These are phyloP conservation scores for Beauveria asiatica DNA, from an alignment of 2,329 filamentous ascomycete species.

Conservation along the genomic window DNA sequence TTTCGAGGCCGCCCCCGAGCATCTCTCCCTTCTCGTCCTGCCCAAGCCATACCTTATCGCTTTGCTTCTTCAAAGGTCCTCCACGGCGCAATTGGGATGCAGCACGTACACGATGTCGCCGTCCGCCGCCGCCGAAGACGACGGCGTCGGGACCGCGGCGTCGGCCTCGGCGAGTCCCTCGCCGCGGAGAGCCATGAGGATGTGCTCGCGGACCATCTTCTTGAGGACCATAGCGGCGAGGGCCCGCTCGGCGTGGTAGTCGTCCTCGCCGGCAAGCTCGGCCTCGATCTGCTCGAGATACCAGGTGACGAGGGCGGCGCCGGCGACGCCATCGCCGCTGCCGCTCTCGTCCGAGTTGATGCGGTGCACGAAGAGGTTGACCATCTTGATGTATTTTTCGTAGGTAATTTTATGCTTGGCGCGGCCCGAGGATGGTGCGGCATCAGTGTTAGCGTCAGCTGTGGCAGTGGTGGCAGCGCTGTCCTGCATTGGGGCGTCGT, in stretches of 20 bases:
- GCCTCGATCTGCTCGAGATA: conserved; percentile 88
- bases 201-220: conserved; percentile 89
- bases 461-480: not conserved
- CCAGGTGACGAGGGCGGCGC: conserved; percentile 75
- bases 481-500: conserved; percentile 13
- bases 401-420: conserved; percentile 85
- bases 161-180: conserved; percentile 45
- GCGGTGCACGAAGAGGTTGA: conserved; percentile 74
- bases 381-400: conserved; percentile 87
- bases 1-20: no score
- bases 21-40: no score
- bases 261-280: conserved; percentile 72
- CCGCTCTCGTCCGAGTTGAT: conserved; percentile 74
- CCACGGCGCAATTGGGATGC: conserved; percentile 87
- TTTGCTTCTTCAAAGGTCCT: conserved; percentile 40
- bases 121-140: conserved; percentile 26
- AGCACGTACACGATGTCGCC: conserved; percentile 65
- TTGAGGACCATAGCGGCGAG: conserved; percentile 80
- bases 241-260: conserved; percentile 64
- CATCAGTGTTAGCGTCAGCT: conserved; percentile 16
- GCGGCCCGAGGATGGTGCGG: conserved; percentile 26
- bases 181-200: conserved; percentile 70
- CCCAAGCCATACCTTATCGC: no score
- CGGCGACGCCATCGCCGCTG: conserved; percentile 73
- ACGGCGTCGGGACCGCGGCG: conserved; percentile 25